phyloP scores from a whole-genome alignment of 1,139 yeast genomes.

The Lizanozyma gosingica region DNA sequence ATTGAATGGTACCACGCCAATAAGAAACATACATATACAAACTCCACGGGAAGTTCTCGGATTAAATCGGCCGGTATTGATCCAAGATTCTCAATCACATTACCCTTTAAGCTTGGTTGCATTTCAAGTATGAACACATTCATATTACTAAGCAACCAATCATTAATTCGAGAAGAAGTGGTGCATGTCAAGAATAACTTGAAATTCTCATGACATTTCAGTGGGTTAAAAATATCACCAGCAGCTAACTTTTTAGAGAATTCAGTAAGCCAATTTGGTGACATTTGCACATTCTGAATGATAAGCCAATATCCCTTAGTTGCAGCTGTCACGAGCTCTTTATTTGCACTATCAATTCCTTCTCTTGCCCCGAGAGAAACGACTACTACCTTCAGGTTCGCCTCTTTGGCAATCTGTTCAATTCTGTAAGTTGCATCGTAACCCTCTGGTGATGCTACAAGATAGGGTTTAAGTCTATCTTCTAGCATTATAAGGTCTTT shows the following conservation, averaged over 20 bases:
- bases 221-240: slow-evolving; percentile 10
- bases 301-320: slow-evolving; percentile 57
- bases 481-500: slow-evolving; percentile 12
- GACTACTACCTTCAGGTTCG: slow-evolving; percentile 20
- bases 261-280: slow-evolving; percentile 51
- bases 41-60: slow-evolving; percentile 30
- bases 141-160: slow-evolving; percentile 43
- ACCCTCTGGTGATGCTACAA: slow-evolving; percentile 54
- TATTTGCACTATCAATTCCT: slow-evolving; percentile 48
- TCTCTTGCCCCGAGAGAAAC: slow-evolving; percentile 76
- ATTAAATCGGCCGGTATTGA: slow-evolving; percentile 14
- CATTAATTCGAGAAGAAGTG: slow-evolving; percentile 42
- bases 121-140: slow-evolving; percentile 51
- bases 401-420: slow-evolving; percentile 29
- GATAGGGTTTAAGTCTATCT: slow-evolving; percentile 23
- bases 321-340: slow-evolving; percentile 38
- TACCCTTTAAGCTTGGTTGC: slow-evolving; percentile 49
- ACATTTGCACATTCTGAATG: slow-evolving; percentile 71
- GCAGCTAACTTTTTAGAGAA: slow-evolving; percentile 39
- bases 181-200: slow-evolving; percentile 55
- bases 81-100: slow-evolving; percentile 33
- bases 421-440: slow-evolving; percentile 59
- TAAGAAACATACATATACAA: slow-evolving; percentile 42
- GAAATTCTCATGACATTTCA: slow-evolving; percentile 19
- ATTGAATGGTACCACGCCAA: slow-evolving; percentile 66